These are phyloP conservation scores for Syncephalastrum racemosum DNA, from an alignment of 371 early-diverging fungal species.

Conservation along the genomic window DNA sequence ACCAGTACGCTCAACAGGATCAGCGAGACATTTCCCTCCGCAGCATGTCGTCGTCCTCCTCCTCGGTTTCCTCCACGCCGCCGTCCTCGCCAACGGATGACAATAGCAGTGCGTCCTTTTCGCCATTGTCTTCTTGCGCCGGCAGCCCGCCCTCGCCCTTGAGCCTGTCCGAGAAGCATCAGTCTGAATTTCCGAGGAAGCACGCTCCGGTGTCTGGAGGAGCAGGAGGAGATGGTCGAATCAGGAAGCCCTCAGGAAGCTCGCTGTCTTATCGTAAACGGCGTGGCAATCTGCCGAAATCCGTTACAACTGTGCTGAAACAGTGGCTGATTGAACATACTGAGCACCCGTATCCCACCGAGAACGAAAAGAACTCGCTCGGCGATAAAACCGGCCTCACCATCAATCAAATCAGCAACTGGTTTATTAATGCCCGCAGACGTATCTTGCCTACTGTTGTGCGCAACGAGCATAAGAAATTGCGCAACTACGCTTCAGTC, in stretches of 20 bases:
- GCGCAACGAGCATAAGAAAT: too few relatives aligned
- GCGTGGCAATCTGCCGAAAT: conserved; percentile 56
- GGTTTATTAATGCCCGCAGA: conserved; percentile 78
- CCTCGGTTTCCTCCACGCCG: conserved; percentile 7
- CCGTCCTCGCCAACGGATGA: conserved; percentile 1
- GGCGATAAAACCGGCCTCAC: conserved; percentile 58
- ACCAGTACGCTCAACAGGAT: not conserved
- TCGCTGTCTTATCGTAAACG: conserved; percentile 18
- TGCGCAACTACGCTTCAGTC: not conserved
- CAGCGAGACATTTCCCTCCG: conserved; percentile 3
- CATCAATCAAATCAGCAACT: conserved; percentile 71
- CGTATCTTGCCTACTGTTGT: conserved; percentile 38
- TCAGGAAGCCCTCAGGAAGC: too few relatives aligned
- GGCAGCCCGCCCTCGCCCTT: not conserved
- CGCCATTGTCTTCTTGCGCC: not conserved
- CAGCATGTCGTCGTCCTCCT: conserved; percentile 10
- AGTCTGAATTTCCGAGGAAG: too few relatives aligned
- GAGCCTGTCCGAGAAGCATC: not conserved
- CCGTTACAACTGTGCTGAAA: conserved; percentile 57
- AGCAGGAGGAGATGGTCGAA: conserved; percentile 1
- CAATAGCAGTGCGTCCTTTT: not conserved
- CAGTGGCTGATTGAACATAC: conserved; percentile 69
- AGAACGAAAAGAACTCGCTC: conserved; percentile 63
- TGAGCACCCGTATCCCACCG: conserved; percentile 75
- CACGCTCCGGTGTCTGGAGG: not conserved